Evolutionary conservation across 2,329 filamentous ascomycete species (phyloP).

Genomic region (Cercospora sesami): DNA sequence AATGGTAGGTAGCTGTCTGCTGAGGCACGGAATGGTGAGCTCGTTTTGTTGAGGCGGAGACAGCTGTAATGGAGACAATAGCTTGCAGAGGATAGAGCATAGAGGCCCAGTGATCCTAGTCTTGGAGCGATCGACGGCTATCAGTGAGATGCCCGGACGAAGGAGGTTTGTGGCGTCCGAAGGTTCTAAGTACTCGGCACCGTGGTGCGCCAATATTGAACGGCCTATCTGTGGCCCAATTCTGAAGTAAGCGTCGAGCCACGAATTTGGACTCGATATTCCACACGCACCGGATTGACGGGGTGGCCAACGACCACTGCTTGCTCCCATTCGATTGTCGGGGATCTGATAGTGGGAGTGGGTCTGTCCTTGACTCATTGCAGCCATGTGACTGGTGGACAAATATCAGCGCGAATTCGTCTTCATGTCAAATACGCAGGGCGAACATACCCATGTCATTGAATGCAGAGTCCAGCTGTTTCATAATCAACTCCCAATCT

Average conservation of each 20-base stretch:
- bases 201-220: not conserved
- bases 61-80: not conserved
- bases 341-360: not conserved
- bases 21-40: conserved; percentile 11
- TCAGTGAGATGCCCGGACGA: not conserved
- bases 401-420: not conserved
- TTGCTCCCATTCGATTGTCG: conserved; percentile 11
- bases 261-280: not conserved
- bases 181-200: not conserved
- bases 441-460: not conserved
- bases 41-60: not conserved
- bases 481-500: not conserved
- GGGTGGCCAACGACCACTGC: conserved; percentile 13
- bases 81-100: not conserved
- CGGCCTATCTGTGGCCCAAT: not conserved
- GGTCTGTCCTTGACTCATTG: not conserved
- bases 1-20: conserved; percentile 12
- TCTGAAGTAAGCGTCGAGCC: not conserved
- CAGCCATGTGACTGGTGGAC: not conserved
- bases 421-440: not conserved
- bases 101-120: not conserved
- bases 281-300: conserved; percentile 10
- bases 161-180: not conserved
- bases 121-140: not conserved
- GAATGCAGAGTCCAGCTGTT: not conserved